Conservation (phyloP, 345 rosid species). For the Lenwebbia sp. region DNA sequence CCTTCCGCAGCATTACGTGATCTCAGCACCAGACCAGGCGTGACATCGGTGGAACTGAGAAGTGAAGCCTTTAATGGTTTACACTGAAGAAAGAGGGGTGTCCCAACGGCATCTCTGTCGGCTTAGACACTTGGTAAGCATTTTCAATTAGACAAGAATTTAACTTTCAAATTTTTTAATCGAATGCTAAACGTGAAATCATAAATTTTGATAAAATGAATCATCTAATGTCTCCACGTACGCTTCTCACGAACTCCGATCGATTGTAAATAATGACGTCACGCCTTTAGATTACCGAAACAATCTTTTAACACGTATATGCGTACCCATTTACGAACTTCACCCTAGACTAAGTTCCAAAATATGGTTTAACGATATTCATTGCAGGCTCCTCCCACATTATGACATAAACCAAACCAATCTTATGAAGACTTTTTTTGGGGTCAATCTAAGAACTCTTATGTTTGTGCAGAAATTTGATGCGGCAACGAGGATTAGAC, state of each 20-base stretch:
- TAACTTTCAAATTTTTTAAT: neutral
- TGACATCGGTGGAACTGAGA: neutral
- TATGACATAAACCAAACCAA: neutral
- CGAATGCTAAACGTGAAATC: accelerated
- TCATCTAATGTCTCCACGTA: accelerated
- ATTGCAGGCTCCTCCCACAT: neutral
- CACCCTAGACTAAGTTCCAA: neutral
- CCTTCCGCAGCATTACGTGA: neutral
- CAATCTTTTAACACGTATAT: neutral
- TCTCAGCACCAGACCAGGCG: neutral
- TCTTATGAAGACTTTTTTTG: neutral
- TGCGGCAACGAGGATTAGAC: neutral
- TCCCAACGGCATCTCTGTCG: neutral
- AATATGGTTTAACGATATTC: neutral
- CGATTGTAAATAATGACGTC: neutral
- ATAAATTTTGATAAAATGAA: accelerated
- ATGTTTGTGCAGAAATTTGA: neutral
- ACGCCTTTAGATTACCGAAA: neutral
- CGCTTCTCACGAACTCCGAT: accelerated
- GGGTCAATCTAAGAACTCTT: neutral
- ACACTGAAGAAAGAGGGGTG: neutral
- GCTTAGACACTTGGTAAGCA: neutral
- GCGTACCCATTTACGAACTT: neutral
- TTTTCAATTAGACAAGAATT: neutral
- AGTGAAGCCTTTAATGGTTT: neutral